phyloP scores from a whole-genome alignment of 805 yeast genomes.

The Ogataea degrootiae region DNA sequence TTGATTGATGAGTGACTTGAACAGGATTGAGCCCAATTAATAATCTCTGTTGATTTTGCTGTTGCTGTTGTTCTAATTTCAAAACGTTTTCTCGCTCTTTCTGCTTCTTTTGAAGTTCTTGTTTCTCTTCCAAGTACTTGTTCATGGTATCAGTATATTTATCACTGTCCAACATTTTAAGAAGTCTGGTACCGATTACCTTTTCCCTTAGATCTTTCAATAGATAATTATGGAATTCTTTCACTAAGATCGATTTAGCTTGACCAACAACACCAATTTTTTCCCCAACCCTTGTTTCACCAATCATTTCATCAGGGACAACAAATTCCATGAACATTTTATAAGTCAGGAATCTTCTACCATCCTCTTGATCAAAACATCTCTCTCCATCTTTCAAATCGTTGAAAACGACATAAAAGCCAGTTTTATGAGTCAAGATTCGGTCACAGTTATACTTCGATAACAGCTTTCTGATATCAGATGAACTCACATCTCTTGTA shows the following conservation, averaged over 20 bases:
- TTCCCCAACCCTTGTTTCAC: constrained; percentile 24
- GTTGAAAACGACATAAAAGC: constrained; percentile 70
- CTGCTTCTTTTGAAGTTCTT: constrained; percentile 14
- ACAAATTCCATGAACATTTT: constrained; percentile 55
- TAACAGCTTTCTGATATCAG: constrained; percentile 56
- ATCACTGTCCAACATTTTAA: constrained; percentile 55
- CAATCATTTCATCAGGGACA: constrained; percentile 40
- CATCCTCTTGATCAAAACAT: constrained; percentile 60
- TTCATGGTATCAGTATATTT: constrained; percentile 47
- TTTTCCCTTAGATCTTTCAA: constrained; percentile 71
- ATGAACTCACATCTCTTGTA: constrained; percentile 41
- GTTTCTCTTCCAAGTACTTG: constrained; percentile 29
- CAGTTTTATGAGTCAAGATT: constrained; percentile 56
- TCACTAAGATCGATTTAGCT: constrained; percentile 52
- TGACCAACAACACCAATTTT: constrained; percentile 43
- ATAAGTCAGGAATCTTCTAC: constrained; percentile 42
- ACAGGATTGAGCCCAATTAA: constrained; percentile 13
- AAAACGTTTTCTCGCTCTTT: constrained; percentile 9
- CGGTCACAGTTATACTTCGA: constrained; percentile 62
- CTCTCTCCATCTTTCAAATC: constrained; percentile 50
- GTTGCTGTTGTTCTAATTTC: constrained; percentile 7
- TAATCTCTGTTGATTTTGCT: constrained; percentile 1
- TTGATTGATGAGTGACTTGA: constrained; percentile 21
- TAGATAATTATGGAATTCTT: constrained; percentile 60
- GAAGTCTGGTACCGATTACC: constrained; percentile 62